phyloP scores from a whole-genome alignment of 352 stramenopile species.

The Aphanomyces cochlioides region DNA sequence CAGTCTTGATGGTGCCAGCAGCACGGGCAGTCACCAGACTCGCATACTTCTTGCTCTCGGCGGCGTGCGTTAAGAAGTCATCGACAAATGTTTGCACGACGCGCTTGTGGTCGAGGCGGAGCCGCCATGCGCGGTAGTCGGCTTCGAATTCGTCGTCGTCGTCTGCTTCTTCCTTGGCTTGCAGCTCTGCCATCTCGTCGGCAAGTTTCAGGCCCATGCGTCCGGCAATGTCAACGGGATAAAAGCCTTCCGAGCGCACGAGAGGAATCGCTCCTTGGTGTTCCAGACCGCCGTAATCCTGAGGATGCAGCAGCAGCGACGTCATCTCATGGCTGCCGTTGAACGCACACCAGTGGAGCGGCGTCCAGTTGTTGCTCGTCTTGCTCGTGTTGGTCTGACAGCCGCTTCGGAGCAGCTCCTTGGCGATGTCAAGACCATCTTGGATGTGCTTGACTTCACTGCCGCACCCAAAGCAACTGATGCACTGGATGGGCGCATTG shows the following conservation, averaged over 20 bases:
- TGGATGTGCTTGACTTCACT: constrained; percentile 55
- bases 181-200: constrained; percentile 42
- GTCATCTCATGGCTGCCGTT: constrained; percentile 68
- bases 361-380: constrained; percentile 62
- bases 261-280: constrained; percentile 55
- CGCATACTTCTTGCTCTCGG: constrained; percentile 48
- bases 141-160: constrained; percentile 6
- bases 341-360: constrained; percentile 71
- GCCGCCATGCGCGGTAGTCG: constrained; percentile 50
- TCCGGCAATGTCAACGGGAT: constrained; percentile 60
- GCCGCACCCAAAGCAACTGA: constrained; percentile 75
- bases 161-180: background rate
- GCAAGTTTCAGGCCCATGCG: constrained; percentile 47
- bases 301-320: constrained; percentile 50
- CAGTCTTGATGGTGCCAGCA: background rate
- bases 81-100: constrained; percentile 44
- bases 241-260: constrained; percentile 56
- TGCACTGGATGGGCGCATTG: constrained; percentile 71
- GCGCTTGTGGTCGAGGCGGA: constrained; percentile 58
- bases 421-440: constrained; percentile 59
- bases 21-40: background rate
- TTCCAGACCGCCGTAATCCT: constrained; percentile 12
- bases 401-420: constrained; percentile 52
- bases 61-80: constrained; percentile 52
- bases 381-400: constrained; percentile 73